These are phyloP conservation scores for Hypoxylon sp. DNA, from an alignment of 2,329 filamentous ascomycete genomes.

Conservation along the genomic window DNA sequence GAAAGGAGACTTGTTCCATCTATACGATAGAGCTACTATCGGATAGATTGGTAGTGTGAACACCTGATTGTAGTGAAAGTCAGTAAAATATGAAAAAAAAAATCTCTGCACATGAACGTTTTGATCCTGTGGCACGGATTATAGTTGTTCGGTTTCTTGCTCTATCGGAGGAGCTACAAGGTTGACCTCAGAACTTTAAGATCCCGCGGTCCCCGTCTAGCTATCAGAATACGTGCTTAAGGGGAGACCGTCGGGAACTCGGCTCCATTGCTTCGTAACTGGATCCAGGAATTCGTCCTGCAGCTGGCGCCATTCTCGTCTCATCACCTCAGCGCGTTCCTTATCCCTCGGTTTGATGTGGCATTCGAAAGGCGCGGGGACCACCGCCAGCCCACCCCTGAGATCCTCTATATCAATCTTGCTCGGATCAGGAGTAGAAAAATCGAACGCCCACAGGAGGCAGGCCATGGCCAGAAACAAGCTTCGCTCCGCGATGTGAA, in stretches of 20 bases:
- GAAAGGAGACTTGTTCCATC: no score
- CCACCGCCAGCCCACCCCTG: slow-evolving; percentile 12
- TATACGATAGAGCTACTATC: no score
- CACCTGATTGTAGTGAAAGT: no score
- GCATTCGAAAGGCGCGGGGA: slow-evolving; percentile 15
- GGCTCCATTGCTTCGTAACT: slow-evolving; percentile 15
- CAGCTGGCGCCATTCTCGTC: slow-evolving; percentile 17
- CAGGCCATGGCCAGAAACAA: slow-evolving; percentile 56
- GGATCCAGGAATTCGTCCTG: slow-evolving; percentile 12
- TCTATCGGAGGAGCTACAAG: no score
- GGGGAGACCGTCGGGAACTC: slow-evolving; percentile 7
- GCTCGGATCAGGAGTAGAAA: slow-evolving; percentile 39
- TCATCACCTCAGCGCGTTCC: slow-evolving; percentile 5
- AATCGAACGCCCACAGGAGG: slow-evolving; percentile 63
- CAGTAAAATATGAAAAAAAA: no score
- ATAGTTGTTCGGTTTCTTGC: no score
- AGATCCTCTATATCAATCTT: slow-evolving; percentile 19
- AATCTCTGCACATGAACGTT: no score
- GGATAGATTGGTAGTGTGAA: no score
- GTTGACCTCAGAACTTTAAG: no score
- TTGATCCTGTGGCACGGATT: no score
- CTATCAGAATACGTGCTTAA: slow-evolving; percentile 10
- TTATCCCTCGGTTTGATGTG: slow-evolving; percentile 8
- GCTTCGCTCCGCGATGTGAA: slow-evolving; percentile 48
- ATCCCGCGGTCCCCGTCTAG: not conserved